Evolutionary conservation across 2,329 filamentous ascomycete species (phyloP).

Genomic region (Aspergillus felis): DNA sequence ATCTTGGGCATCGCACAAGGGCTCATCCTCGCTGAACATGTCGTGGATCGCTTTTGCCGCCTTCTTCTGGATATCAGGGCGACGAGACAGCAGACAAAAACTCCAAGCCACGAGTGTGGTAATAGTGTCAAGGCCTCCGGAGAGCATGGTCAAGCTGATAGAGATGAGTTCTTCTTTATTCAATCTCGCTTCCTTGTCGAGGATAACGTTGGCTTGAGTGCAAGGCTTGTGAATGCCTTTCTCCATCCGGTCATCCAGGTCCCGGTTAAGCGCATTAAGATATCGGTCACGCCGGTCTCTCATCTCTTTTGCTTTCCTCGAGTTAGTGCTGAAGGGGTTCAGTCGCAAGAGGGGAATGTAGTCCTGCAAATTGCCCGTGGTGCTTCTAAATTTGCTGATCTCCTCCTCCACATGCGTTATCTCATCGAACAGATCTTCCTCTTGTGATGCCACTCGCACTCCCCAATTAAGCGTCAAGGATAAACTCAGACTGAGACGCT

Average conservation of each 20-base stretch:
- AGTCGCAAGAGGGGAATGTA: slow-evolving; percentile 70
- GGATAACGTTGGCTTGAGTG: slow-evolving; percentile 64
- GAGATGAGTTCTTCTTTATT: slow-evolving; percentile 61
- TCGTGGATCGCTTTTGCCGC: slow-evolving; percentile 55
- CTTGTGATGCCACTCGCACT: slow-evolving; percentile 55
- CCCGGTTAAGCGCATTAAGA: slow-evolving; percentile 53
- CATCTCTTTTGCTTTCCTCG: slow-evolving; percentile 57
- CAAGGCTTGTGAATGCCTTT: slow-evolving; percentile 60
- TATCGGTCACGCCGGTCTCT: slow-evolving; percentile 59
- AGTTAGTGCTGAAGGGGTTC: slow-evolving; percentile 60
- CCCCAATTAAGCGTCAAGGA: slow-evolving; percentile 65
- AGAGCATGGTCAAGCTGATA: slow-evolving; percentile 66
- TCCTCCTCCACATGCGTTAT: slow-evolving; percentile 71
- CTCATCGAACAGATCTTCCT: slow-evolving; percentile 63
- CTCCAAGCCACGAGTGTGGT: slow-evolving; percentile 65
- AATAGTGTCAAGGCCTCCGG: slow-evolving; percentile 63
- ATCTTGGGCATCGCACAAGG: slow-evolving; percentile 58
- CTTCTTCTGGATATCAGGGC: slow-evolving; percentile 60
- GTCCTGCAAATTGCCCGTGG: slow-evolving; percentile 75
- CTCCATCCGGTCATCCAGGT: slow-evolving; percentile 58
- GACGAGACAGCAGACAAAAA: slow-evolving; percentile 56
- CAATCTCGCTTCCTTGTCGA: slow-evolving; percentile 60
- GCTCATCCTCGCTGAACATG: slow-evolving; percentile 49
- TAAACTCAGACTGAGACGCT: slow-evolving; percentile 59
- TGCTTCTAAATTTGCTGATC: slow-evolving; percentile 69